phyloP scores from a whole-genome alignment of 371 early-diverging fungal species.

The Mucor velutinosus region DNA sequence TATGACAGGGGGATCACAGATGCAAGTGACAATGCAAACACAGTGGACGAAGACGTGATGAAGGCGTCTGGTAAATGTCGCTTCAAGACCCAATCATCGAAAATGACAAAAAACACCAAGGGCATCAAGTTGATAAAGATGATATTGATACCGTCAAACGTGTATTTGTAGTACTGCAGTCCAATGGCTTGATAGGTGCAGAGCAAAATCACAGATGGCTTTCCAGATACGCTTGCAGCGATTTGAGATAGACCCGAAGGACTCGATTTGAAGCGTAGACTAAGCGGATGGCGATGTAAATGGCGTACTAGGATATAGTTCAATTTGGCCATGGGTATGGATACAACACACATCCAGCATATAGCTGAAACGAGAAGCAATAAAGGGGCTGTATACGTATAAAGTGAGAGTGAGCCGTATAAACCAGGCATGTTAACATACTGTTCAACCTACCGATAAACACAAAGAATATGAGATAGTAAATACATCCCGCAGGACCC shows the following conservation, averaged over 20 bases:
- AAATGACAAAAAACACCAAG: conserved; percentile 76
- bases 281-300: conserved; percentile 78
- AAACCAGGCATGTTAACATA: too few species aligned
- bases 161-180: conserved; percentile 89
- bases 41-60: conserved; percentile 63
- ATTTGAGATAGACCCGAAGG: conserved; percentile 35
- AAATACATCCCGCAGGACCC: conserved; percentile 53
- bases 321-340: conserved; percentile 94
- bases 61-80: conserved; percentile 47
- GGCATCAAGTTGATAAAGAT: conserved; percentile 92
- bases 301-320: conserved; percentile 75
- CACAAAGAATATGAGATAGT: conserved; percentile 51
- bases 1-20: conserved; percentile 93
- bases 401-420: not conserved
- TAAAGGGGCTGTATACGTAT: conserved; percentile 63
- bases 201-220: conserved; percentile 62
- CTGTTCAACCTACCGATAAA: not conserved
- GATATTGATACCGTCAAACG: conserved; percentile 95
- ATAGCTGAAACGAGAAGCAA: conserved; percentile 72
- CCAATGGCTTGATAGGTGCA: conserved; percentile 84
- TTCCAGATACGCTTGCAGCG: conserved; percentile 4
- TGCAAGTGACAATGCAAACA: conserved; percentile 82
- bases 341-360: conserved; percentile 86
- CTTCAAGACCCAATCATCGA: conserved; percentile 79
- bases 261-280: conserved; percentile 67